A percentile compares a stretch with the other conserved stretches of the same genome.
These are phyloP conservation scores for Populus nigra DNA, from an alignment of 345 rosid species.

Conservation along the genomic window DNA sequence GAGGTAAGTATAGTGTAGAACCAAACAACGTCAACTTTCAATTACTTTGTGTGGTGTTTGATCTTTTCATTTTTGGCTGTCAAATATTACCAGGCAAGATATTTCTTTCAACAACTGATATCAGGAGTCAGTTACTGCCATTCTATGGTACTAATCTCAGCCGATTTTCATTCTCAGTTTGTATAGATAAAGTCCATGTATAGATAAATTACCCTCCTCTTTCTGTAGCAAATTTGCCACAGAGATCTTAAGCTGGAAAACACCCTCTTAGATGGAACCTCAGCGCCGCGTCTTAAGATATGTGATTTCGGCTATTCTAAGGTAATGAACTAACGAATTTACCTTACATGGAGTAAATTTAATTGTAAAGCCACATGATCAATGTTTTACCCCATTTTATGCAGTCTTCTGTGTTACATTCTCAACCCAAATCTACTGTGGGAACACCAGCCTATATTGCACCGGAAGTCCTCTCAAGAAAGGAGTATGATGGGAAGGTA, in stretches of 20 bases:
- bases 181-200: background rate
- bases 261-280: slow-evolving; percentile 21
- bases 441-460: slow-evolving; percentile 30
- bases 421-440: slow-evolving; percentile 28
- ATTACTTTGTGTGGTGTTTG: background rate
- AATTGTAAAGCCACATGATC: background rate
- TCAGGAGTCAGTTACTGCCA: slow-evolving; percentile 31
- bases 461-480: slow-evolving; percentile 26
- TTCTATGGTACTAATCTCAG: slow-evolving; percentile 19
- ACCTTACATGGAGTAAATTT: background rate
- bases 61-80: background rate
- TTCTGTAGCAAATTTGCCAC: slow-evolving; percentile 26
- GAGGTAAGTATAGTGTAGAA: slow-evolving; percentile 2
- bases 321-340: slow-evolving; percentile 2
- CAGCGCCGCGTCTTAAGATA: slow-evolving; percentile 22
- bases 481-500: slow-evolving; percentile 30
- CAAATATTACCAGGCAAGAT: slow-evolving; percentile 18
- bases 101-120: slow-evolving; percentile 26
- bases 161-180: background rate
- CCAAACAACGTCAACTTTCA: background rate
- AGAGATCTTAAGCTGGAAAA: slow-evolving; percentile 30
- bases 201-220: background rate
- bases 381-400: background rate
- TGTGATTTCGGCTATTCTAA: slow-evolving; percentile 30
- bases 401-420: slow-evolving; percentile 27